A percentile compares a stretch with the other conserved stretches of the same genome.
These are phyloP conservation scores for Copromyces sp. DNA, from an alignment of 495 filamentous ascomycete species.

Conservation along the genomic window DNA sequence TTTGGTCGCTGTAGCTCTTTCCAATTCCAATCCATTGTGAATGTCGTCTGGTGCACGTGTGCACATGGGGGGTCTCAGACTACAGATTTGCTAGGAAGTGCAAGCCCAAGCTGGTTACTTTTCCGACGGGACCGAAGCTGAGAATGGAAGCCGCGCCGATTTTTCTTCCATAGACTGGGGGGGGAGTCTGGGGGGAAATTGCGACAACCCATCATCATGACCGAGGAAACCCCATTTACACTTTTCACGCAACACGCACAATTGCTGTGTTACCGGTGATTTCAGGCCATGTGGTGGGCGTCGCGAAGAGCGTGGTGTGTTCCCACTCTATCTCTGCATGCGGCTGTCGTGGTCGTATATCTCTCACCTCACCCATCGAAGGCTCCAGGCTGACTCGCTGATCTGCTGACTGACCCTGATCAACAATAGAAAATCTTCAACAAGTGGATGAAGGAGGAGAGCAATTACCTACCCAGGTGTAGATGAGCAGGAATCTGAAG, in stretches of 20 bases:
- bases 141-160: background rate
- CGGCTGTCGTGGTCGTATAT: background rate
- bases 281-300: background rate
- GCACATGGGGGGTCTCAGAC: background rate
- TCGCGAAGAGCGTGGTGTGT: background rate
- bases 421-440: background rate
- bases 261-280: background rate
- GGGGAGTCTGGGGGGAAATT: no score
- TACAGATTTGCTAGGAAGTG: background rate
- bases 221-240: background rate
- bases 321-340: background rate
- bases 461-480: background rate
- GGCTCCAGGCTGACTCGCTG: background rate
- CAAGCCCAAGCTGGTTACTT: background rate
- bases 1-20: background rate
- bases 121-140: background rate
- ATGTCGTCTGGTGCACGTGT: background rate
- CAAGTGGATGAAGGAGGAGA: background rate
- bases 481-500: background rate
- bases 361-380: background rate
- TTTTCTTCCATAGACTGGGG: background rate
- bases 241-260: background rate
- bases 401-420: background rate
- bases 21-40: background rate
- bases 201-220: background rate